phyloP scores from a whole-genome alignment of 257 asterid genomes.

The Capsicum chinense region DNA sequence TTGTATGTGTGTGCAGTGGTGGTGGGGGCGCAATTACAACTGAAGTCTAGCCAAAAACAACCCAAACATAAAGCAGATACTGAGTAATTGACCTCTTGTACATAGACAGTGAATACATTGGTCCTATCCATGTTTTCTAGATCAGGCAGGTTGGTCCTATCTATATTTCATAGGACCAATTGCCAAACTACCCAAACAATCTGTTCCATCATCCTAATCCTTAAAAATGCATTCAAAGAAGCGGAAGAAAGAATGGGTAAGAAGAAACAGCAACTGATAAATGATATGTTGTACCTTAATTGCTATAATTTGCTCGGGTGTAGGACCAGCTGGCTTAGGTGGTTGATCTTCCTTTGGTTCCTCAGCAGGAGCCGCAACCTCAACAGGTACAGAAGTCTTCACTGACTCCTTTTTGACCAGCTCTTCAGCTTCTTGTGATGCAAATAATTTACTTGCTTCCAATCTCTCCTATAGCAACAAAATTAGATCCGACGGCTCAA shows the following conservation, averaged over 20 bases:
- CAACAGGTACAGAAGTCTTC: constrained; percentile 78
- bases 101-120: not conserved
- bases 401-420: constrained; percentile 79
- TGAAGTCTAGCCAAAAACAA: not conserved
- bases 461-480: constrained; percentile 69
- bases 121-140: not conserved
- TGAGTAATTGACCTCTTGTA: not conserved
- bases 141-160: not conserved
- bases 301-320: constrained; percentile 94
- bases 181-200: not conserved
- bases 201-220: constrained; percentile 8
- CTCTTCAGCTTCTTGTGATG: constrained; percentile 94
- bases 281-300: constrained; percentile 62
- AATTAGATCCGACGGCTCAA: not conserved
- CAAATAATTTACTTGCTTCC: constrained; percentile 83
- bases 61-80: not conserved
- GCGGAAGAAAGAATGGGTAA: constrained; percentile 29
- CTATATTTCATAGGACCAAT: not conserved
- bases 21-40: not conserved
- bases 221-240: not conserved
- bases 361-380: constrained; percentile 63
- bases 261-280: constrained; percentile 19
- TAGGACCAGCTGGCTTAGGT: constrained; percentile 79
- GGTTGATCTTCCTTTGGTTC: constrained; percentile 67
- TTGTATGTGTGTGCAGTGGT: no score